phyloP scores from a whole-genome alignment of 1,284 basidiomycete genomes.

The Tremellales sp. region DNA sequence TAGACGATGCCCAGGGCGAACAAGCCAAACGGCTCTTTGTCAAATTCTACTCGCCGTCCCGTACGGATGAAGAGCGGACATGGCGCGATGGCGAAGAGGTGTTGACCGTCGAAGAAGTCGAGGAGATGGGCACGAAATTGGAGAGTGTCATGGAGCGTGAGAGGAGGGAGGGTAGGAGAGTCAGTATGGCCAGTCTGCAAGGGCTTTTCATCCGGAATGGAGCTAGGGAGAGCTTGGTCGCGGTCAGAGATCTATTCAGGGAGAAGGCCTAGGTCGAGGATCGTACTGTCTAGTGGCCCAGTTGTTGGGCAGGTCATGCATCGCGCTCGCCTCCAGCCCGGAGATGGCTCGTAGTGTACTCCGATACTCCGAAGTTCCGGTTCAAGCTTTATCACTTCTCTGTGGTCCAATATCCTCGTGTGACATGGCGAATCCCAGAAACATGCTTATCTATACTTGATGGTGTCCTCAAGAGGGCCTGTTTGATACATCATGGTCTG shows the following conservation, averaged over 20 bases:
- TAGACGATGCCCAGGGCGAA: constrained; percentile 80
- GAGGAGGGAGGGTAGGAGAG: constrained; percentile 53
- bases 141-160: constrained; percentile 56
- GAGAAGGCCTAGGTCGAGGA: constrained; percentile 3
- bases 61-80: constrained; percentile 22
- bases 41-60: constrained; percentile 65
- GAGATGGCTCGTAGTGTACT: too few species aligned
- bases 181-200: constrained; percentile 92
- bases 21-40: constrained; percentile 79
- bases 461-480: too few species aligned
- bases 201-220: constrained; percentile 81
- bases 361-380: too few species aligned
- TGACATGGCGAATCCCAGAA: too few species aligned
- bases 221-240: constrained; percentile 60
- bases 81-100: constrained; percentile 43
- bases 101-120: constrained; percentile 55
- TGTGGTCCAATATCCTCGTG: too few species aligned
- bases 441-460: too few species aligned
- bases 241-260: constrained; percentile 51
- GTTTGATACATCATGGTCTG: too few species aligned
- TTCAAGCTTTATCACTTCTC: too few species aligned
- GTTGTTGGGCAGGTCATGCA: too few species aligned
- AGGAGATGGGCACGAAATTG: constrained; percentile 55
- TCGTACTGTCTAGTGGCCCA: too few species aligned
- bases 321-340: too few species aligned